phyloP scores from a whole-genome alignment of 192 early-diverging fungal genomes.

The Mortierella hygrophila region DNA sequence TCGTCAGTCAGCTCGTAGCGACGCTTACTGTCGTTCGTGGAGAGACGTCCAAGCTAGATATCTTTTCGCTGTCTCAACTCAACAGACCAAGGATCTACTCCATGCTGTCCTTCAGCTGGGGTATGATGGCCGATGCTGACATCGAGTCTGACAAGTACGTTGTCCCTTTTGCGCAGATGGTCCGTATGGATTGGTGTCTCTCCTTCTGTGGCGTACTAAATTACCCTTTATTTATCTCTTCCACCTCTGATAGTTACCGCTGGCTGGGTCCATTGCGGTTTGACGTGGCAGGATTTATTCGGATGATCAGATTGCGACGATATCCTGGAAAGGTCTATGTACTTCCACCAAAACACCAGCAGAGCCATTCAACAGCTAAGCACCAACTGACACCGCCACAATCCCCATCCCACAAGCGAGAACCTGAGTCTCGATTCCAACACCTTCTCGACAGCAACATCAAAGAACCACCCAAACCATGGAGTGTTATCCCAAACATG shows the following conservation, averaged over 20 bases:
- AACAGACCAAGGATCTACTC: constrained; percentile 61
- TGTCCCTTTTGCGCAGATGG: background rate
- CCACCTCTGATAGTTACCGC: constrained; percentile 27
- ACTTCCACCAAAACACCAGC: constrained; percentile 25
- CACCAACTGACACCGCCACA: background rate
- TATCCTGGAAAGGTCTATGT: constrained; percentile 50
- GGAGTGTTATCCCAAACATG: constrained; percentile 32
- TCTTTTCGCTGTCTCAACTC: constrained; percentile 63
- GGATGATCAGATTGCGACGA: constrained; percentile 41
- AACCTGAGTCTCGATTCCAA: background rate
- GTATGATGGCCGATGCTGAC: constrained; percentile 69
- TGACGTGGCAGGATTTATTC: constrained; percentile 49
- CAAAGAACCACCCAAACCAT: constrained; percentile 28
- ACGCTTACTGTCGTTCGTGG: constrained; percentile 67
- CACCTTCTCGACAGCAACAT: constrained; percentile 9
- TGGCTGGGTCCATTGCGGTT: constrained; percentile 48
- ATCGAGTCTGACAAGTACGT: constrained; percentile 69
- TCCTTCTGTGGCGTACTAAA: background rate
- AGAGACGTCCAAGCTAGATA: constrained; percentile 62
- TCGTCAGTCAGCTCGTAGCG: constrained; percentile 37
- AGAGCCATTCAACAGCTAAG: background rate
- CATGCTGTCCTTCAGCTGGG: constrained; percentile 69
- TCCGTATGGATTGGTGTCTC: background rate
- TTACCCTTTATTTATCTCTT: background rate
- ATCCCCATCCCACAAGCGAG: background rate